Base-by-base conservation (phyloP, 148 eudicot species). In the Dianthus caryophyllus region DNA sequence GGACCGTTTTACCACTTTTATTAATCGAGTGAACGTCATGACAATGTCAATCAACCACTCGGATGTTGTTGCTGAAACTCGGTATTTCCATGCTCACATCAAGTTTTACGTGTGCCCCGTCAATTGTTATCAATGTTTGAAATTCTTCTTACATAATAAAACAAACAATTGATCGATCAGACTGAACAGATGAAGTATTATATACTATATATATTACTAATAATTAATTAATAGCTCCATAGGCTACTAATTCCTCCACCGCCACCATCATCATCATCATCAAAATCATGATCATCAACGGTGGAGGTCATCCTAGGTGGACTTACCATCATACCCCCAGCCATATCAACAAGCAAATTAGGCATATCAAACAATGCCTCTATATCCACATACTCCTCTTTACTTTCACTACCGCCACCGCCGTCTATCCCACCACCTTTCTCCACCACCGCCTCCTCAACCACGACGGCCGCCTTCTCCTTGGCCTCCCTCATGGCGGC, bases 311-410 rank as follows among this genome's bases (percentile, higher is more conserved):
- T 79, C 30, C 84, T 75, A 0, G 94, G 94, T 15, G 94, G 94
- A 57, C 86, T 85, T 9, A 85, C 80, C 77, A 88, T 79, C 94
- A 88, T 78, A 22, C 84, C 94, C 24, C 77, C 83, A 4, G 94
- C 94, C 94, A 88, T 88, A 46, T 85, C 90, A 74, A 76, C 82
- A 57, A 88, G 70, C 82, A 88, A 78, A 66, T 80, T 85, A 2
- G 89, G 88, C 90, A 85, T 85, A 30, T 85, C 80, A 39, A 88
- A 80, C 8, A 88, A 30, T 11, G 67, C 85, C 60, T 85, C 94
- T 65, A 73, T 77, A 65, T 88, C 94, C 2, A 81, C 57, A 61
- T 53, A 85, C 68, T 83, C 83, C 26, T 75, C 61, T 4, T 0
- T 47, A 18, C 26, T 3, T 17, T 14, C 44, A 2, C 39, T 24